Evolutionary conservation across 805 yeast genomes (phyloP).

Genomic region (Lipomyces sp.): DNA sequence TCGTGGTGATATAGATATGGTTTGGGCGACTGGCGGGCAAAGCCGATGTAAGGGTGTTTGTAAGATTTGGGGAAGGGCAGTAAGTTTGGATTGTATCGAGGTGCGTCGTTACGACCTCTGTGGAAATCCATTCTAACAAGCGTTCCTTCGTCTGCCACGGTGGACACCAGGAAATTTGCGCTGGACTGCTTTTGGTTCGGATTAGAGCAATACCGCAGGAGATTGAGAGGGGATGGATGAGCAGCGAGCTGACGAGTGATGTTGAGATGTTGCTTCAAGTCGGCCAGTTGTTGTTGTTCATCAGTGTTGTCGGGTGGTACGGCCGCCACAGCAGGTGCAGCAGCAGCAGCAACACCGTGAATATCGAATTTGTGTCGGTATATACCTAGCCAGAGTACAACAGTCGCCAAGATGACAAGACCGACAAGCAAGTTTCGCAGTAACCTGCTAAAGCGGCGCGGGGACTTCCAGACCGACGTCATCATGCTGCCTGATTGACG

Average conservation of each 20-base stretch:
- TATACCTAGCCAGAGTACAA: too few species aligned
- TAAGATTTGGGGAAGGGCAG: conserved; percentile 26
- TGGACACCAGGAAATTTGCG: conserved; percentile 6
- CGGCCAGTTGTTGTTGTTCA: neutral
- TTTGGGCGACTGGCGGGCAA: conserved; percentile 18
- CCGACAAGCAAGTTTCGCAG: too few species aligned
- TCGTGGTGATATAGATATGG: conserved; percentile 21
- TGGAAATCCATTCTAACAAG: conserved; percentile 14
- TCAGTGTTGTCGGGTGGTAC: too few species aligned
- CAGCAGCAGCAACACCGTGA: too few species aligned
- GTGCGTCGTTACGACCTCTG: neutral
- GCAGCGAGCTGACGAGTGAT: conserved; percentile 9
- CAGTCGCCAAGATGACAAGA: too few species aligned
- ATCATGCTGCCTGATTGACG: too few species aligned
- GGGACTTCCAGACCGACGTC: too few species aligned
- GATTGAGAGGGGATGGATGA: conserved; percentile 19
- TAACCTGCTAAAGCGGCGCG: too few species aligned
- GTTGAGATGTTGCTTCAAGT: neutral
- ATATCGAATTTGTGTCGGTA: too few species aligned
- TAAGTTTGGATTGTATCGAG: conserved; percentile 26
- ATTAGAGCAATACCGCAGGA: conserved; percentile 16
- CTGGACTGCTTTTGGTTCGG: neutral
- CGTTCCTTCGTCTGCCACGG: conserved; percentile 18
- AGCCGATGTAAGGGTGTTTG: conserved; percentile 17
- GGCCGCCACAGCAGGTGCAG: too few species aligned